These are phyloP conservation scores for Isatis tinctoria DNA, from an alignment of 345 rosid species.

Conservation along the genomic window DNA sequence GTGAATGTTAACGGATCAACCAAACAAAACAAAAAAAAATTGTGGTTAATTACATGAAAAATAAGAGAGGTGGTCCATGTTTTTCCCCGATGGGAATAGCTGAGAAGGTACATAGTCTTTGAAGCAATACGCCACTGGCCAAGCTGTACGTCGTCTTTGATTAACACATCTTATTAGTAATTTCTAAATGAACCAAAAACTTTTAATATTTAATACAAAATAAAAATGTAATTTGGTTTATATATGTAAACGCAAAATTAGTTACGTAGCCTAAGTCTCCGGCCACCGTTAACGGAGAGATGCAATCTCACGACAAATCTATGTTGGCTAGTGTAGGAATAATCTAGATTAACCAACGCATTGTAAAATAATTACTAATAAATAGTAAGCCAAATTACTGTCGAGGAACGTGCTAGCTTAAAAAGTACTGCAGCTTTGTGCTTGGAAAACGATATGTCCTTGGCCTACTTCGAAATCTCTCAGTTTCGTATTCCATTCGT, in stretches of 20 bases:
- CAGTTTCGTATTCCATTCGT: slow-evolving; percentile 5
- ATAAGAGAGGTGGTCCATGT: slow-evolving; percentile 12
- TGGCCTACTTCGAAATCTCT: slow-evolving; percentile 9
- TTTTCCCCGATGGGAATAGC: neutral
- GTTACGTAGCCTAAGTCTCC: neutral
- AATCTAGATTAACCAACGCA: slow-evolving; percentile 1
- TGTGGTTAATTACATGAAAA: slow-evolving; percentile 6
- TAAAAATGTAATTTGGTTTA: neutral
- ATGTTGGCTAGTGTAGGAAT: slow-evolving; percentile 7
- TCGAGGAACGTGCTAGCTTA: slow-evolving; percentile 11
- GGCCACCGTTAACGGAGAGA: neutral
- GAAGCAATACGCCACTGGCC: slow-evolving; percentile 11
- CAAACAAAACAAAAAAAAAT: neutral
- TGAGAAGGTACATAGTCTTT: slow-evolving; percentile 12
- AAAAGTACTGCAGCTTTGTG: slow-evolving; percentile 23
- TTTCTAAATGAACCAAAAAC: neutral
- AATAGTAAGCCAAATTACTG: no score
- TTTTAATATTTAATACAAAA: neutral
- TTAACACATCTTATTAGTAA: neutral
- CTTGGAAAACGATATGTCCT: slow-evolving; percentile 13
- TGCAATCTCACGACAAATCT: neutral
- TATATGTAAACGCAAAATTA: neutral
- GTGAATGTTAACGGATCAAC: slow-evolving; percentile 1
- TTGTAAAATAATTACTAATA: no score
- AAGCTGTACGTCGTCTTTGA: neutral